These are phyloP conservation scores for Blastocystis sp. DNA, from an alignment of 352 stramenopile species.

Conservation along the genomic window DNA sequence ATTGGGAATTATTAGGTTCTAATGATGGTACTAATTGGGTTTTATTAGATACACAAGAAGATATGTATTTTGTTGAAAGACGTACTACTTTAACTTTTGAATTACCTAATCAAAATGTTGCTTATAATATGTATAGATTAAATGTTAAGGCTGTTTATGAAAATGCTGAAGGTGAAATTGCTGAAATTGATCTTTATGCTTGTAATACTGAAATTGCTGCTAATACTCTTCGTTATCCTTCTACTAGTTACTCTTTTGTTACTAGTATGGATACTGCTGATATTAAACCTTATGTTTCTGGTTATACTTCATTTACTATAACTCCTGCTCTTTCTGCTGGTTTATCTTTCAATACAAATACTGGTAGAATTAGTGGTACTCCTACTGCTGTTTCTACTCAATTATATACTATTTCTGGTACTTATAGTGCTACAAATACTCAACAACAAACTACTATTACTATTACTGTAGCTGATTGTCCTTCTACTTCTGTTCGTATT, in stretches of 20 bases:
- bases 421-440: neutral
- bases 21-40: neutral
- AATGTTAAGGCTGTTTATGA: too few relatives aligned
- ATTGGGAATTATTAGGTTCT: slow-evolving; percentile 18
- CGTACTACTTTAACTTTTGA: too few relatives aligned
- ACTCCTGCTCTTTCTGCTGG: slow-evolving; percentile 2
- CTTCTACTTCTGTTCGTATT: slow-evolving; percentile 10
- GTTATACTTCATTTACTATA: neutral
- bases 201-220: neutral
- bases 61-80: too few relatives aligned
- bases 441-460: slow-evolving; percentile 2
- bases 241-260: neutral
- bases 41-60: slow-evolving; percentile 14
- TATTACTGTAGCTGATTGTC: slow-evolving; percentile 10
- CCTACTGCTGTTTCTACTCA: neutral
- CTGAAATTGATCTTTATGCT: too few relatives aligned
- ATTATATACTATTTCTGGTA: slow-evolving; percentile 3
- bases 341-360: slow-evolving; percentile 1
- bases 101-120: too few relatives aligned
- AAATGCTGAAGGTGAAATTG: too few relatives aligned
- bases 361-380: slow-evolving; percentile 12
- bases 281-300: neutral
- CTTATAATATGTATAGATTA: too few relatives aligned
- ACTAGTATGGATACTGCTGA: neutral
- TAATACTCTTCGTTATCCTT: slow-evolving; percentile 13